A percentile compares a stretch with the other conserved stretches of the same genome.
phyloP scores from a whole-genome alignment of 257 asterid species.

The Lantana camara region DNA sequence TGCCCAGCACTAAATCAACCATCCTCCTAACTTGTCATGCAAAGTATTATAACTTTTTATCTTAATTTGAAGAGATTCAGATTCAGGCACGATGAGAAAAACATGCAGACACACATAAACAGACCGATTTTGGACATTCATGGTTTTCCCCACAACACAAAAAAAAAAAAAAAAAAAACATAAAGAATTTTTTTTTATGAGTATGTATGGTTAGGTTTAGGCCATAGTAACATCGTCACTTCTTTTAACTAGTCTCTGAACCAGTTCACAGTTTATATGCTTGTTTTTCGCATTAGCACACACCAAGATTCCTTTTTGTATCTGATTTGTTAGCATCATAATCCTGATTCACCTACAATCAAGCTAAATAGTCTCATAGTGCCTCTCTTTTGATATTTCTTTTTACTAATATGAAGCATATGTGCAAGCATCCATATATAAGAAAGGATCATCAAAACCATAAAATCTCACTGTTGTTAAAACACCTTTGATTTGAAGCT shows the following conservation, averaged over 20 bases:
- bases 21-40: neutral
- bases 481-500: conserved; percentile 69
- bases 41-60: neutral
- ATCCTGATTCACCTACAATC: conserved; percentile 11
- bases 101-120: neutral
- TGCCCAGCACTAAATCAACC: neutral
- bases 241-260: conserved; percentile 1
- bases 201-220: neutral
- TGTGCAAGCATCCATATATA: conserved; percentile 1
- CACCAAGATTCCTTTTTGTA: neutral
- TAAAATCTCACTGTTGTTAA: conserved; percentile 29
- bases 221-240: conserved; percentile 11
- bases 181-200: too few species aligned
- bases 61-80: conserved; percentile 3
- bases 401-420: neutral
- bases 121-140: conserved; percentile 2
- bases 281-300: conserved; percentile 11
- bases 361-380: conserved; percentile 13
- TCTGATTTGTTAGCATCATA: conserved; percentile 1
- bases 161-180: neutral
- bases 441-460: conserved; percentile 25
- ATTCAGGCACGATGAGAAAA: neutral
- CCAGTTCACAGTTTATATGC: neutral
- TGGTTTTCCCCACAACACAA: neutral
- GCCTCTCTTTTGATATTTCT: neutral